Conservation (phyloP, 257 asterid species). For the Capsicum pubescens region DNA sequence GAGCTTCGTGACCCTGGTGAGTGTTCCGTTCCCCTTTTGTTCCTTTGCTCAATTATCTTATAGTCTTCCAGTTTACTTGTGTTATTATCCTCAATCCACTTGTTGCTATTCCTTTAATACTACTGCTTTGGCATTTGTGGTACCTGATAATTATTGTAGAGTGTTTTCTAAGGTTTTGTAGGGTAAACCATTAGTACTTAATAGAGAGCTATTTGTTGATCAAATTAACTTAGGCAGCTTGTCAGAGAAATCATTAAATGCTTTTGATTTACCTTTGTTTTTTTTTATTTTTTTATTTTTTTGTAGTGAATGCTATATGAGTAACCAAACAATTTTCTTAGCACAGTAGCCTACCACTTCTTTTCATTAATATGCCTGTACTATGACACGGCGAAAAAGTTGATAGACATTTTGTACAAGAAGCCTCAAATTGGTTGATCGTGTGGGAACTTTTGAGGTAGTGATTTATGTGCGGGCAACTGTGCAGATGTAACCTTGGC, state of each 20-base stretch:
- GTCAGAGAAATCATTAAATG: background rate
- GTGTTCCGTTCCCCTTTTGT: slow-evolving; percentile 30
- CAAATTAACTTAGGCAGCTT: background rate
- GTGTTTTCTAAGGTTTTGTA: background rate
- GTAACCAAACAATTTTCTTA: background rate
- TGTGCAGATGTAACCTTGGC: background rate
- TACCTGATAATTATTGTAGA: background rate
- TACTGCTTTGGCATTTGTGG: background rate
- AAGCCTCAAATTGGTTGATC: background rate
- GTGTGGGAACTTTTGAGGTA: background rate
- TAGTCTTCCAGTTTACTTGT: background rate
- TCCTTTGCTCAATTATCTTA: background rate
- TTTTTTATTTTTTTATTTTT: background rate
- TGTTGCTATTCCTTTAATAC: background rate
- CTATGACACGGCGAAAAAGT: background rate
- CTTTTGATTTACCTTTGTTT: background rate
- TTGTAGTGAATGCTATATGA: background rate
- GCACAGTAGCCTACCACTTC: background rate
- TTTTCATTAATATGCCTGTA: background rate
- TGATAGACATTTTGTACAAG: background rate
- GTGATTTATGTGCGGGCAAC: slow-evolving; percentile 1
- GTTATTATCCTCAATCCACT: slow-evolving; percentile 12
- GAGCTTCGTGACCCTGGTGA: slow-evolving; percentile 99
- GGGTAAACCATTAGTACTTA: background rate
- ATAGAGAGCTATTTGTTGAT: background rate